A percentile compares a stretch with the other conserved stretches of the same genome.
Conservation (phyloP, 2,329 filamentous ascomycete genomes). For the Fonsecaea monophora region DNA sequence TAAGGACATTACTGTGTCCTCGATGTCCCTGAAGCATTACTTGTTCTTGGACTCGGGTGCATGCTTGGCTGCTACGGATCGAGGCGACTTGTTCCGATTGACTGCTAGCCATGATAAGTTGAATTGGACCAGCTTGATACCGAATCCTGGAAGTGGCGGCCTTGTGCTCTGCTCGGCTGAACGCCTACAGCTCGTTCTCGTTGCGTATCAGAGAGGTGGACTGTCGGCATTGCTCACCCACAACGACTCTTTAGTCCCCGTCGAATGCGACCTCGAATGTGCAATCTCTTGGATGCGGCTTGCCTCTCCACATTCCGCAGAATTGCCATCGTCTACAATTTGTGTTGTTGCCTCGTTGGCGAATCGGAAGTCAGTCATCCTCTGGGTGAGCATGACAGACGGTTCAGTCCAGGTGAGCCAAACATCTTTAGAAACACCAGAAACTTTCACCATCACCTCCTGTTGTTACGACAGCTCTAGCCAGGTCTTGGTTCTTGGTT, state of each 20-base stretch:
- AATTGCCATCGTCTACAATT: not conserved
- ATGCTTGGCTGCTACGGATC: constrained; percentile 33
- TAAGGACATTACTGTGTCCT: constrained; percentile 24
- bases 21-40: constrained; percentile 33
- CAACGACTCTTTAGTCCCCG: not conserved
- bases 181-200: constrained; percentile 11
- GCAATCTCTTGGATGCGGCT: constrained; percentile 30
- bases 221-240: constrained; percentile 11
- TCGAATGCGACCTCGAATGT: not conserved
- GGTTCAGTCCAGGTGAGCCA: constrained; percentile 12
- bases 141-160: constrained; percentile 5
- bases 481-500: constrained; percentile 60
- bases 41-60: constrained; percentile 19
- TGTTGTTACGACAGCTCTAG: constrained; percentile 43
- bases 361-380: constrained; percentile 18
- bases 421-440: constrained; percentile 45
- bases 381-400: constrained; percentile 25
- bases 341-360: constrained; percentile 26
- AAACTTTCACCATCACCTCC: constrained; percentile 60
- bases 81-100: constrained; percentile 31
- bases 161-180: constrained; percentile 19
- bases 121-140: constrained; percentile 7
- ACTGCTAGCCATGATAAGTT: constrained; percentile 3
- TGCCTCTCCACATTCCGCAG: constrained; percentile 5
- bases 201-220: constrained; percentile 26